Evolutionary conservation across 2,329 filamentous ascomycete species (phyloP).

Genomic region (Calonectria pseudoturangicola): DNA sequence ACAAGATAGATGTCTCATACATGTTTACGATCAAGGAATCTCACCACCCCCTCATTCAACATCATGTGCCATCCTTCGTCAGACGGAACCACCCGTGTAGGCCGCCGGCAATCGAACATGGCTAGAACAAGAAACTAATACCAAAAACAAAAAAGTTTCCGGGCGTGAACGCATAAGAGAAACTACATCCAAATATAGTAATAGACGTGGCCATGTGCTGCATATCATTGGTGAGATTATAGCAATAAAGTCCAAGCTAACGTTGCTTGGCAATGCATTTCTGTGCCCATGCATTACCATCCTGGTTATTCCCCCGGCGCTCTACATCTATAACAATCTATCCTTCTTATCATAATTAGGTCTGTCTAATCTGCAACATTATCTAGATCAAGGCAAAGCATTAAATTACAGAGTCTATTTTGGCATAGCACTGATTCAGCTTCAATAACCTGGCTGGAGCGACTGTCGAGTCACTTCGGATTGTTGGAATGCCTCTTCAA

Average conservation of each 20-base stretch:
- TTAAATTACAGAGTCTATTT: not conserved
- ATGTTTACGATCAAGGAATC: not conserved
- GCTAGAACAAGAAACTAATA: not conserved
- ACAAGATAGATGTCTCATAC: not conserved
- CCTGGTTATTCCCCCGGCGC: not conserved
- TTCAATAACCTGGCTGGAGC: conserved; percentile 6
- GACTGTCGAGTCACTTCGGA: conserved; percentile 1
- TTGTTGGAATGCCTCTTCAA: conserved; percentile 67
- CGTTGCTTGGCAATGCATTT: conserved; percentile 22
- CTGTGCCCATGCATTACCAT: conserved; percentile 26
- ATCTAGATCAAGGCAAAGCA: conserved; percentile 18
- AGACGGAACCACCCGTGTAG: conserved; percentile 6
- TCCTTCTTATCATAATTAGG: conserved; percentile 3
- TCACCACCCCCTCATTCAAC: not conserved
- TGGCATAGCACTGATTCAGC: not conserved
- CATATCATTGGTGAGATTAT: conserved; percentile 20
- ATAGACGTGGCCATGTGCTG: not conserved
- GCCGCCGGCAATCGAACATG: not conserved
- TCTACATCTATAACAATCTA: conserved; percentile 7
- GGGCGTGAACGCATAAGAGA: not conserved
- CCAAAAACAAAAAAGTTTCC: not conserved
- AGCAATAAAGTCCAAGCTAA: conserved; percentile 12
- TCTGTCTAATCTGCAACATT: conserved; percentile 2
- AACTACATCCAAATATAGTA: conserved; percentile 1
- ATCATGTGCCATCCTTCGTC: not conserved